A percentile compares a stretch with the other conserved stretches of the same genome.
Conservation (phyloP, 2,329 filamentous ascomycete species). For the Fonsecaea multimorphosa region DNA sequence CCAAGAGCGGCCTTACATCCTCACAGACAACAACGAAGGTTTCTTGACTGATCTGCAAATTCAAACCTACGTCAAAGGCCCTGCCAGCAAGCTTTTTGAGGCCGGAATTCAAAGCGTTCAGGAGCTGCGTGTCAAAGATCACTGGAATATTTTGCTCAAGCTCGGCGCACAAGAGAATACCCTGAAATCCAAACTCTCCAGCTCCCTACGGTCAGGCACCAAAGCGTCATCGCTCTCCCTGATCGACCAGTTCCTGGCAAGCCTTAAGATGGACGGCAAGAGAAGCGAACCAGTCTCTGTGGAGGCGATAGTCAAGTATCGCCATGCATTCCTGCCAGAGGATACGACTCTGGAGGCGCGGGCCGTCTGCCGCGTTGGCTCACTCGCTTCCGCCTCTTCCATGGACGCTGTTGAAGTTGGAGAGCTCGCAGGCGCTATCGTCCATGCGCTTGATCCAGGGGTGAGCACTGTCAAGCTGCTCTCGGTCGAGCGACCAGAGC, state of each 20-base stretch:
- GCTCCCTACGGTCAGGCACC: conserved; percentile 20
- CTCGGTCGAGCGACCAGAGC: conserved; percentile 3
- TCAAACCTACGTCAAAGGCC: conserved; percentile 20
- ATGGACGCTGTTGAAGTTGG: conserved; percentile 4
- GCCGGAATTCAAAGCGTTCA: conserved; percentile 7
- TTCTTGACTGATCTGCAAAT: conserved; percentile 20
- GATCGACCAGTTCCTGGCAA: conserved; percentile 33
- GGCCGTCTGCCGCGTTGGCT: conserved; percentile 11
- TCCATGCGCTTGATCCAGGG: conserved; percentile 25
- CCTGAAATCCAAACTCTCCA: conserved; percentile 27
- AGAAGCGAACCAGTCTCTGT: conserved; percentile 27
- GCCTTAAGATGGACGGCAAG: conserved; percentile 30
- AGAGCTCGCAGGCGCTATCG: conserved; percentile 9
- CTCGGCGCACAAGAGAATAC: conserved; percentile 28
- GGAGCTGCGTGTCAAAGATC: conserved; percentile 15
- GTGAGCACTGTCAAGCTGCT: conserved; percentile 10
- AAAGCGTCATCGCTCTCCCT: conserved; percentile 23
- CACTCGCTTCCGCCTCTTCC: conserved; percentile 2
- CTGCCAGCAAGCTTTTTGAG: conserved; percentile 14
- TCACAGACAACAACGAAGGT: conserved; percentile 22
- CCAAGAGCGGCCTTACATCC: conserved; percentile 5
- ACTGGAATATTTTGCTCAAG: conserved; percentile 42
- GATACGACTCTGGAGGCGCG: conserved; percentile 23
- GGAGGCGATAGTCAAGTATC: conserved; percentile 24
- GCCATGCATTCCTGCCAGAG: conserved; percentile 25